A percentile compares a stretch with the other conserved stretches of the same genome.
These are phyloP conservation scores for Flaveria bidentis DNA, from an alignment of 129 eudicot species.

Conservation along the genomic window DNA sequence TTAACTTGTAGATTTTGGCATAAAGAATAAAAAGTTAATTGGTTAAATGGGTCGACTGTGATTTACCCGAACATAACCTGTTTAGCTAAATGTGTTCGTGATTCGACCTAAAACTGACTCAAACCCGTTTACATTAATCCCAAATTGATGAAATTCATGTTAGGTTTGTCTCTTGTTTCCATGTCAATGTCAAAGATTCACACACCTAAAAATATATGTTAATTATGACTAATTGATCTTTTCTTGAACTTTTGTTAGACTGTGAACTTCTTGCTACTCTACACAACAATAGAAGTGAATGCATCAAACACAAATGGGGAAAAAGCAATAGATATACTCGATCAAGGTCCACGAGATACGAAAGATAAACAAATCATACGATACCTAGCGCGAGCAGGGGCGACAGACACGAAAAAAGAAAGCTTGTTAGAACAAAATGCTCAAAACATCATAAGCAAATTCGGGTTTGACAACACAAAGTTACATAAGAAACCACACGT, in stretches of 20 bases:
- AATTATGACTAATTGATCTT: conserved; percentile 2
- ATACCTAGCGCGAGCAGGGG: conserved; percentile 32
- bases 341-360: conserved; percentile 31
- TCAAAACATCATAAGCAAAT: background rate
- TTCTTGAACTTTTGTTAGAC: conserved; percentile 26
- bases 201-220: background rate
- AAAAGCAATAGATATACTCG: conserved; percentile 32
- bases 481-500: background rate
- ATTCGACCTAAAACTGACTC: too few relatives aligned
- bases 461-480: background rate
- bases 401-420: background rate
- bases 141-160: too few relatives aligned
- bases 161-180: too few relatives aligned
- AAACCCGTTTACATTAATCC: too few relatives aligned
- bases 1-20: too few relatives aligned
- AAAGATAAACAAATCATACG: conserved; percentile 31
- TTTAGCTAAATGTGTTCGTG: too few relatives aligned
- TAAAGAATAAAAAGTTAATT: too few relatives aligned
- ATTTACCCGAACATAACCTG: too few relatives aligned
- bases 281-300: conserved; percentile 37
- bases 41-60: too few relatives aligned
- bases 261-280: conserved; percentile 32
- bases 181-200: too few relatives aligned
- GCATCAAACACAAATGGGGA: conserved; percentile 29
- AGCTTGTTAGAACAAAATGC: background rate